Conservation (phyloP, 495 filamentous ascomycete species). For the Hypoxylon trugodes region DNA sequence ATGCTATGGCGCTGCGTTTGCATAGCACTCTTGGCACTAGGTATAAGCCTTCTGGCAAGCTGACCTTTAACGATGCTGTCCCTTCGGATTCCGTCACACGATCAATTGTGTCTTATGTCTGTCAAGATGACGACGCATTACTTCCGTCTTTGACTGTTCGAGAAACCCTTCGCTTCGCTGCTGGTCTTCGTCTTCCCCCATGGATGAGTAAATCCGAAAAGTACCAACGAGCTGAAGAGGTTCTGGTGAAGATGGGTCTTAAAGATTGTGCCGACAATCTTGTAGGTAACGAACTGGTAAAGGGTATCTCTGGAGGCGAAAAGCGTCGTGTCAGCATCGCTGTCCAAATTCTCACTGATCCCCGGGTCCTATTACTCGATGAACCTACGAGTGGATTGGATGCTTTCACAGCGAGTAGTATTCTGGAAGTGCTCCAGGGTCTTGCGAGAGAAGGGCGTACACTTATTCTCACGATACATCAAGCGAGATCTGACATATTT, state of each 20-base stretch:
- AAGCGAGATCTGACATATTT: constrained; percentile 77
- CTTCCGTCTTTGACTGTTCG: constrained; percentile 77
- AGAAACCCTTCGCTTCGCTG: constrained; percentile 74
- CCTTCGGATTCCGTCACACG: constrained; percentile 70
- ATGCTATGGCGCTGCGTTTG: constrained; percentile 71
- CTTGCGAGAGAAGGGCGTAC: constrained; percentile 78
- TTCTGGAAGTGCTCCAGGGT: constrained; percentile 72
- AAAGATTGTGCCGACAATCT: constrained; percentile 80
- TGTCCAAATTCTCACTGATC: constrained; percentile 77
- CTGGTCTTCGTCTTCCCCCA: constrained; percentile 69
- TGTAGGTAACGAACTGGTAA: constrained; percentile 73
- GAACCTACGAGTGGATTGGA: constrained; percentile 81
- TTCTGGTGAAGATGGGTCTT: constrained; percentile 75
- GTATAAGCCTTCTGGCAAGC: constrained; percentile 64
- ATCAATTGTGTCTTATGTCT: constrained; percentile 77
- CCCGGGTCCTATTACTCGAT: constrained; percentile 72
- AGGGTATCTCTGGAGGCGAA: constrained; percentile 81
- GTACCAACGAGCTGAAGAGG: constrained; percentile 69
- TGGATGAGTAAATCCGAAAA: constrained; percentile 74
- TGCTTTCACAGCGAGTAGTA: constrained; percentile 77
- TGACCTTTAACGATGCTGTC: constrained; percentile 72
- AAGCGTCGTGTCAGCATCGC: constrained; percentile 79
- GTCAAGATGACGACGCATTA: constrained; percentile 78
- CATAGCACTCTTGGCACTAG: constrained; percentile 61
- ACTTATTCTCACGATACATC: constrained; percentile 76